These are phyloP conservation scores for Fraxinus excelsior DNA, from an alignment of 257 asterid species.

Conservation along the genomic window DNA sequence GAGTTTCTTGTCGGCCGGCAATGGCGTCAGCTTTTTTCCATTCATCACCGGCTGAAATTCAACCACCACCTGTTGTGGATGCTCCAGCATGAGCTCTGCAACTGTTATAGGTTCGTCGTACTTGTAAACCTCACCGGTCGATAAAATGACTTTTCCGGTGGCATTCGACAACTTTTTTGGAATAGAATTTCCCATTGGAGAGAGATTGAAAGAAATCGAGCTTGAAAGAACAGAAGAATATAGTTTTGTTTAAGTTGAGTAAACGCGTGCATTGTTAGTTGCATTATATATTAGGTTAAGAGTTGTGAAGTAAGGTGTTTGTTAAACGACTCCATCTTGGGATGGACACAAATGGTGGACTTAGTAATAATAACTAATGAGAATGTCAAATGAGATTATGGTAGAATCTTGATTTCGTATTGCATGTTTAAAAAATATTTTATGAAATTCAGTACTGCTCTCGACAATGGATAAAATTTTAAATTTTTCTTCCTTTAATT, in stretches of 20 bases:
- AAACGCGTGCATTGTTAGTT: constrained; percentile 40
- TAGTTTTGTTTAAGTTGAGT: constrained; percentile 21
- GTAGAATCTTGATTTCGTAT: not conserved
- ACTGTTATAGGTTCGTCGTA: constrained; percentile 63
- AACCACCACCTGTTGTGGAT: constrained; percentile 73
- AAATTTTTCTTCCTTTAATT: no score
- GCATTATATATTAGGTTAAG: constrained; percentile 26
- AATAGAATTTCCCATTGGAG: constrained; percentile 68
- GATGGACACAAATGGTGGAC: constrained; percentile 56
- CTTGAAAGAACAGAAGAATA: not conserved
- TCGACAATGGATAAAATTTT: no score
- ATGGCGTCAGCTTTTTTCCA: constrained; percentile 47
- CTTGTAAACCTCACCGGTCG: constrained; percentile 57
- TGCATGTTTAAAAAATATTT: no score
- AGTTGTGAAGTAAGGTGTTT: constrained; percentile 36
- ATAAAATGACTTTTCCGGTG: constrained; percentile 58
- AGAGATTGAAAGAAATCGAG: not conserved
- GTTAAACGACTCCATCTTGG: constrained; percentile 87
- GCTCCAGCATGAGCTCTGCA: constrained; percentile 90
- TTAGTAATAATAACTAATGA: constrained; percentile 45
- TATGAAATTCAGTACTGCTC: no score
- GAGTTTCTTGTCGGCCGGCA: constrained; percentile 75
- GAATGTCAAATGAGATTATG: constrained; percentile 32
- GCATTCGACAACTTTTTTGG: constrained; percentile 28
- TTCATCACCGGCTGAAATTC: constrained; percentile 43